These are phyloP conservation scores for Wickerhamomyces silvicola DNA, from an alignment of 805 yeast species.

Conservation along the genomic window DNA sequence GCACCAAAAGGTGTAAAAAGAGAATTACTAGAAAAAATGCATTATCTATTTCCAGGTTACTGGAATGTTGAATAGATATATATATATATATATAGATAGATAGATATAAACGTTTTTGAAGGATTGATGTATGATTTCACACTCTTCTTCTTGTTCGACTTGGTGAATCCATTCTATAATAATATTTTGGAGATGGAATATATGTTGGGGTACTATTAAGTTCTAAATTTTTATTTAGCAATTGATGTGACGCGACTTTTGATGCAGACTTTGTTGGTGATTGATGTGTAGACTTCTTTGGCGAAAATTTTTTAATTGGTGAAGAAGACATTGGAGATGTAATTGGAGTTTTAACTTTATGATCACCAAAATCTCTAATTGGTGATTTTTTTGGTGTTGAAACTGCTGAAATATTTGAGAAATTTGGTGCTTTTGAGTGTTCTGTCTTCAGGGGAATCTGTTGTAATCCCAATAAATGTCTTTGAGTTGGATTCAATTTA, in stretches of 20 bases:
- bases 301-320: conserved; percentile 15
- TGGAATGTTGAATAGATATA: conserved; percentile 45
- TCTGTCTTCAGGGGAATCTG: not conserved
- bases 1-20: conserved; percentile 64
- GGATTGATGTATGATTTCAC: not conserved
- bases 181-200: conserved; percentile 25
- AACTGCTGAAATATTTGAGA: conserved; percentile 6
- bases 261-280: not conserved
- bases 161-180: conserved; percentile 26
- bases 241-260: not conserved
- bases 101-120: not conserved
- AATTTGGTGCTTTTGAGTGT: conserved; percentile 2
- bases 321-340: conserved; percentile 25
- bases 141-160: conserved; percentile 22
- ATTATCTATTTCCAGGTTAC: conserved; percentile 85
- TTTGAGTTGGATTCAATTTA: conserved; percentile 25
- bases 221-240: not conserved
- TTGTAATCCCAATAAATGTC: conserved; percentile 28
- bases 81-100: not conserved
- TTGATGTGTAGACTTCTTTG: conserved; percentile 19
- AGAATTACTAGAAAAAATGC: conserved; percentile 72
- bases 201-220: conserved; percentile 19
- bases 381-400: conserved; percentile 7
- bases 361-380: no score
- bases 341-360: conserved; percentile 10